Base-by-base conservation (phyloP, 2,329 filamentous ascomycete species). In the Balansia obtecta region DNA sequence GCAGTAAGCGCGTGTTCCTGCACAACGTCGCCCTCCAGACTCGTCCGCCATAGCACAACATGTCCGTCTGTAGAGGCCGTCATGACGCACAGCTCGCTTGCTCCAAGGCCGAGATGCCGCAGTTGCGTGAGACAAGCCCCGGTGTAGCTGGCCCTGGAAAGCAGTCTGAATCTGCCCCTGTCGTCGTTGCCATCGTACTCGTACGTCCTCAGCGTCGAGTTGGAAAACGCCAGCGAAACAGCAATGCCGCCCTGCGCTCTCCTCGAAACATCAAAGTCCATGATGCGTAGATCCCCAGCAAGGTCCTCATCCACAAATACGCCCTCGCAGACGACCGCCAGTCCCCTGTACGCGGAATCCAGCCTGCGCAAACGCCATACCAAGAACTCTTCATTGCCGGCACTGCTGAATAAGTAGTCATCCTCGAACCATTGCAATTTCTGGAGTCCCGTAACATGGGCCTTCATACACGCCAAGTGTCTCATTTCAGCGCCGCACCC, bases 351-450 rank as follows among this genome's bases (percentile, higher is more conserved):
- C 12, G 61, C 67, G 1, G 73, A 70, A 27, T 80, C 72, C 7
- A 86, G 63, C 11, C 61, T 60, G 45, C 71, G 71, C 34, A 91
- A 65, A 40, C 79, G 76, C 91, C 93, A 98, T 11, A 90, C 76
- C 58, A 84, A 91, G 55, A 97, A 85, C 65, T 98, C 91, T 63
- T 96, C 91, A 53, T 82, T 83, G 0, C 90, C 93, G 6, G 80
- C 88, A 59, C 88, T 90, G 56, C 87, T 95, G 63, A 97, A 86
- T 2, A 98, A 76, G 57, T 84, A 85, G 1, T 71, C 65, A 2
- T 83, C 78, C 45, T 79, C 75, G 1, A 85, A 80, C 87, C 88
- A 97, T 53, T 76, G 76, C 1, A 95, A 70, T 54, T 83, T 77
- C 63, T 96, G 91, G 8, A 97, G 79, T 0, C 91, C 93, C 0